Evolutionary conservation across 1,139 yeast species (phyloP).

Genomic region (Wickerhamomyces sp.): DNA sequence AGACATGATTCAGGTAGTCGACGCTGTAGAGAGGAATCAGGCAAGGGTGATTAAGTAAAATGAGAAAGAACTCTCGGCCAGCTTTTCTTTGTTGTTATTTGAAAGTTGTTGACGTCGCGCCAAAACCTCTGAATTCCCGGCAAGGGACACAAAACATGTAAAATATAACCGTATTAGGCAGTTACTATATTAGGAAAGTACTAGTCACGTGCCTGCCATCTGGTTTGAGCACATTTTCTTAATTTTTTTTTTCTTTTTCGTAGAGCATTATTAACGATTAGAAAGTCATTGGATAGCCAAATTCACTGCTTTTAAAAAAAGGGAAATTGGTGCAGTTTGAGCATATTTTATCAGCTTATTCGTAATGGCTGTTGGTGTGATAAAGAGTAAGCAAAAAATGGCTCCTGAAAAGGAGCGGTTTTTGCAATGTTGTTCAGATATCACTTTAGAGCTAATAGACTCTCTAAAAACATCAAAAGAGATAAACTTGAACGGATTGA

Average conservation of each 20-base stretch:
- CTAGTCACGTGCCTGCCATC: neutral
- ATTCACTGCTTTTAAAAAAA: neutral
- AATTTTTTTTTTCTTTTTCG: neutral
- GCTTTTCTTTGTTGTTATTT: neutral
- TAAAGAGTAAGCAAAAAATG: slow-evolving; percentile 46
- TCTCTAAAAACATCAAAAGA: slow-evolving; percentile 73
- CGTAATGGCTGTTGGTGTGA: slow-evolving; percentile 24
- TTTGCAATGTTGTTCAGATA: slow-evolving; percentile 88
- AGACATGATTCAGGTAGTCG: no score
- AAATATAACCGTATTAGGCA: neutral
- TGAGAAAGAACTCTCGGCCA: no score
- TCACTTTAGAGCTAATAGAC: slow-evolving; percentile 80
- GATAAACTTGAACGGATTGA: slow-evolving; percentile 84
- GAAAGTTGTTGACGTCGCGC: neutral
- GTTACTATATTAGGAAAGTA: neutral
- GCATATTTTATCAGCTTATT: neutral
- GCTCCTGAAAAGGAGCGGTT: slow-evolving; percentile 92
- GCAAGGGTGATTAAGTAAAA: no score
- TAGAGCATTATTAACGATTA: neutral
- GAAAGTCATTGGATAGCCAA: neutral
- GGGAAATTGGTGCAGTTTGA: neutral
- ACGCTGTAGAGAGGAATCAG: no score
- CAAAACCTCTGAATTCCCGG: neutral
- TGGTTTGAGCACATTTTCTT: neutral
- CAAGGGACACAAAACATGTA: no score